A percentile compares a stretch with the other conserved stretches of the same genome.
These are phyloP conservation scores for Ailanthus altissimus DNA, from an alignment of 345 rosid genomes.

Conservation along the genomic window DNA sequence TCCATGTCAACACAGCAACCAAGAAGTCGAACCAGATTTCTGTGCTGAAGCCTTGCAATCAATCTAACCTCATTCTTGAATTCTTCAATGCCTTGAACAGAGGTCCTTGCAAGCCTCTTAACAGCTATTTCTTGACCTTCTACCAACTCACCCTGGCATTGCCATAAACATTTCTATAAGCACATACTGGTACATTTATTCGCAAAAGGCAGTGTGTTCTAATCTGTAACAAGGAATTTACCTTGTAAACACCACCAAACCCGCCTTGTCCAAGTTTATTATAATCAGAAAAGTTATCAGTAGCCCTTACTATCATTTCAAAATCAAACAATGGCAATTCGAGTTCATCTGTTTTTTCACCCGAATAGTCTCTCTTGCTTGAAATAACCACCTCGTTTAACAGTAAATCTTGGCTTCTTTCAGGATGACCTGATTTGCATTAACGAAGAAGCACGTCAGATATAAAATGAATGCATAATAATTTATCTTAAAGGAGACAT, in stretches of 20 bases:
- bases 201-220: neutral
- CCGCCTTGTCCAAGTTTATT: constrained; percentile 73
- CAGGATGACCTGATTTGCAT: constrained; percentile 38
- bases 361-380: constrained; percentile 51
- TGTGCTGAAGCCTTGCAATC: constrained; percentile 82
- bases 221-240: constrained; percentile 27
- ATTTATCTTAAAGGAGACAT: neutral
- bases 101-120: constrained; percentile 69
- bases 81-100: constrained; percentile 75
- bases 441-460: neutral
- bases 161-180: neutral
- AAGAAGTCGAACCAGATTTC: constrained; percentile 73
- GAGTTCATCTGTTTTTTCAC: constrained; percentile 50
- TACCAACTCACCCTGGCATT: constrained; percentile 52
- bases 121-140: constrained; percentile 76
- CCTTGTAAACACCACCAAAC: constrained; percentile 82
- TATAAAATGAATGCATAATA: neutral
- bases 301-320: constrained; percentile 43
- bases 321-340: constrained; percentile 61
- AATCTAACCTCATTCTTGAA: constrained; percentile 81
- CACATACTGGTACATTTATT: neutral
- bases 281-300: constrained; percentile 46
- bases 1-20: constrained; percentile 66
- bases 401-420: constrained; percentile 68
- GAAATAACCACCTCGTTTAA: constrained; percentile 59